These are phyloP conservation scores for Asclepias syriaca DNA, from an alignment of 257 asterid genomes.

Conservation along the genomic window DNA sequence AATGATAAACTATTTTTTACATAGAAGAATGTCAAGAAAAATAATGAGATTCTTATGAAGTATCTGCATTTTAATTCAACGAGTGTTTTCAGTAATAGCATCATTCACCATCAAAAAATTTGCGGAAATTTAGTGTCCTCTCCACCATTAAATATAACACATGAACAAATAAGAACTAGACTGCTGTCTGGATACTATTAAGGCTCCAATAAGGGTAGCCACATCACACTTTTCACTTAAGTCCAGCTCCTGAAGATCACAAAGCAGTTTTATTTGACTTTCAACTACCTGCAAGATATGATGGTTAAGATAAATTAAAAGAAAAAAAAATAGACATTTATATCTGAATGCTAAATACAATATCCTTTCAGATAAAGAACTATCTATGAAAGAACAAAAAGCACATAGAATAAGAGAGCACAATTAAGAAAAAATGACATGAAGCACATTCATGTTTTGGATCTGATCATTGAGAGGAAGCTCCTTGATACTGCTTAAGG, in stretches of 20 bases:
- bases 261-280: conserved; percentile 66
- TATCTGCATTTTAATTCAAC: too few species aligned
- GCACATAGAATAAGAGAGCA: background rate
- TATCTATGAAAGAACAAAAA: background rate
- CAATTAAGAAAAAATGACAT: background rate
- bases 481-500: background rate
- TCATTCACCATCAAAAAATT: background rate
- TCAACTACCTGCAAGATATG: conserved; percentile 70
- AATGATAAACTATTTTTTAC: background rate
- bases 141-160: background rate
- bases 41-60: background rate
- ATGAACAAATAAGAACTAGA: background rate
- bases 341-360: background rate
- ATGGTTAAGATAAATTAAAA: background rate
- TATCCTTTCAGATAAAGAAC: background rate
- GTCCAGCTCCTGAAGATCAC: conserved; percentile 50
- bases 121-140: background rate
- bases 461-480: background rate
- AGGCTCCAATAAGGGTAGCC: conserved; percentile 44
- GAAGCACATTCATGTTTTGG: background rate
- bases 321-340: background rate
- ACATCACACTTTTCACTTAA: conserved; percentile 50
- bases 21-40: conserved; percentile 1
- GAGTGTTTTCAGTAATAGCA: background rate
- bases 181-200: conserved; percentile 61